phyloP scores from a whole-genome alignment of 257 asterid genomes.

The Schizonepeta tenuifolia region DNA sequence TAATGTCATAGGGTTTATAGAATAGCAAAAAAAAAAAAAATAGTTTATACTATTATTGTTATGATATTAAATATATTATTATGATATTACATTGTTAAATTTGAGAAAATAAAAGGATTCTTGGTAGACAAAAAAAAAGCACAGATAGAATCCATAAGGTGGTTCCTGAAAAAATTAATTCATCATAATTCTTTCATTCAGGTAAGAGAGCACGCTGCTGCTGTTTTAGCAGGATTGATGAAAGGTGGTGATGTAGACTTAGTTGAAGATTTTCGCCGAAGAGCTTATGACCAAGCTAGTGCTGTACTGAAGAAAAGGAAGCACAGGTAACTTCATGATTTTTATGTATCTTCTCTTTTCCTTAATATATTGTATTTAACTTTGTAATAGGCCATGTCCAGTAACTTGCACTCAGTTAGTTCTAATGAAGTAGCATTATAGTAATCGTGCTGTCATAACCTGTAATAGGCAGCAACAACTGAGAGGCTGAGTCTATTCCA shows the following conservation, averaged over 20 bases:
- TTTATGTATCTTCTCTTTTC: slow-evolving; percentile 26
- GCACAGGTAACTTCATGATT: slow-evolving; percentile 54
- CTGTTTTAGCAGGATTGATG: slow-evolving; percentile 97
- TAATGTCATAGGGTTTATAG: no score
- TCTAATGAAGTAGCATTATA: slow-evolving; percentile 9
- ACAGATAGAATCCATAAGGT: background rate
- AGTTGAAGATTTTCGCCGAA: slow-evolving; percentile 74
- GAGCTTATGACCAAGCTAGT: slow-evolving; percentile 84
- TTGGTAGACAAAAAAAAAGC: no score
- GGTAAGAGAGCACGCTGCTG: slow-evolving; percentile 99
- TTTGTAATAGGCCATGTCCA: background rate
- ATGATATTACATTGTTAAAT: no score
- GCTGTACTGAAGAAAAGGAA: slow-evolving; percentile 65
- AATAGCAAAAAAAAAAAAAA: no score
- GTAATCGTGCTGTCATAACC: slow-evolving; percentile 2
- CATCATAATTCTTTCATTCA: slow-evolving; percentile 36
- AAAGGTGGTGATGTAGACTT: slow-evolving; percentile 81
- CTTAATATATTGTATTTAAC: background rate
- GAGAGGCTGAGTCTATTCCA: slow-evolving; percentile 8
- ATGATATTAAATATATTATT: no score
- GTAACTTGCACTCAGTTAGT: background rate
- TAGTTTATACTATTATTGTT: no score
- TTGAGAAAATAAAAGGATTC: no score
- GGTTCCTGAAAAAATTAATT: slow-evolving; percentile 20
- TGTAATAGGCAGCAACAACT: slow-evolving; percentile 17